These are phyloP conservation scores for Schizochytrium sp. DNA, from an alignment of 108 stramenopile species.

Conservation along the genomic window DNA sequence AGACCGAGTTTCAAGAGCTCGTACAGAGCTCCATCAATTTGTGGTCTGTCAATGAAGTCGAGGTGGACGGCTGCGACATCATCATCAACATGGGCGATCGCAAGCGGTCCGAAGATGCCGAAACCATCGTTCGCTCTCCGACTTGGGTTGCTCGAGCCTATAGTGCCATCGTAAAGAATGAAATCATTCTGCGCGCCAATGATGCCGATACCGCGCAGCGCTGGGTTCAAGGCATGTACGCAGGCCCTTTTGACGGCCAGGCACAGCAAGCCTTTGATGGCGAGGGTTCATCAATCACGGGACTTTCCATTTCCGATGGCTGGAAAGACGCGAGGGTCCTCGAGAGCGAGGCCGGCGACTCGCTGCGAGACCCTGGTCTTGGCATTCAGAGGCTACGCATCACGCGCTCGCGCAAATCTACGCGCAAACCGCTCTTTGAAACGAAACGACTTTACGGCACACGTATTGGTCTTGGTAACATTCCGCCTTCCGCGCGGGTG, in stretches of 20 bases:
- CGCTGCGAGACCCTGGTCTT: neutral
- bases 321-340: neutral
- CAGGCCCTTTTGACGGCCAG: neutral
- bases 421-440: neutral
- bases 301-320: neutral
- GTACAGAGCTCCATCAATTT: neutral
- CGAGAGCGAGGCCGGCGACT: neutral
- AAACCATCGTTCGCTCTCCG: neutral
- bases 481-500: neutral
- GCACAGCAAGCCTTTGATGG: neutral
- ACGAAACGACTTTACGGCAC: neutral
- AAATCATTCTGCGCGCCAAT: neutral
- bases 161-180: neutral
- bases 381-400: neutral
- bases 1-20: neutral
- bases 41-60: conserved; percentile 3
- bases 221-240: conserved; percentile 3
- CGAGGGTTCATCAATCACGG: neutral
- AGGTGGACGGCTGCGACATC: neutral
- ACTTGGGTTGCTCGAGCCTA: neutral
- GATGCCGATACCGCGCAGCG: neutral
- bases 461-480: neutral
- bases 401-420: neutral
- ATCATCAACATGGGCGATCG: neutral
- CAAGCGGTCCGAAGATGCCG: neutral